Evolutionary conservation across 176 grass and related monocot species (phyloP).

Genomic region (Paspalum vaginatum): DNA sequence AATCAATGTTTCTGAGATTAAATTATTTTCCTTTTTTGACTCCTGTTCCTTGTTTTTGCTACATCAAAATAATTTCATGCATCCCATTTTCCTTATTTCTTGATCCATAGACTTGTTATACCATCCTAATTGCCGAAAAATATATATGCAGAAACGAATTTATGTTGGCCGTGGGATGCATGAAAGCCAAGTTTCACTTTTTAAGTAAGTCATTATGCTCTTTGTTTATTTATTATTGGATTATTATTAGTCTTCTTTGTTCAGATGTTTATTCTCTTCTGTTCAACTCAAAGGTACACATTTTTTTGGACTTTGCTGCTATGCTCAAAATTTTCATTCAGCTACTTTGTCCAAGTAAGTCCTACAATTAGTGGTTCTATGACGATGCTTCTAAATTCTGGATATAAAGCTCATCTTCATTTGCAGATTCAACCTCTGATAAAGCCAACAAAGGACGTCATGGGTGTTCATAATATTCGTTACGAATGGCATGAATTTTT

Average conservation of each 20-base stretch:
- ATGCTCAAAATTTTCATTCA: slow-evolving; percentile 86
- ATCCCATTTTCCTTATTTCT: not conserved
- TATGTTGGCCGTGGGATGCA: slow-evolving; percentile 99
- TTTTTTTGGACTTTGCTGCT: slow-evolving; percentile 86
- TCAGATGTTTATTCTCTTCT: slow-evolving; percentile 39
- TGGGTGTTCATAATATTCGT: slow-evolving; percentile 74
- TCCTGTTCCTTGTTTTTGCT: slow-evolving; percentile 2
- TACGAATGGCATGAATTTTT: slow-evolving; percentile 98
- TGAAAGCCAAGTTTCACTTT: slow-evolving; percentile 82
- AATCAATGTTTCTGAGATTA: not conserved
- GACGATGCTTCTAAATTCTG: slow-evolving; percentile 26
- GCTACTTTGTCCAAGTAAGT: slow-evolving; percentile 86
- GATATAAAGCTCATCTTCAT: slow-evolving; percentile 31
- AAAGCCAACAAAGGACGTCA: slow-evolving; percentile 91
- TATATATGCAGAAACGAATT: slow-evolving; percentile 75
- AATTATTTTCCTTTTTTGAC: slow-evolving; percentile 23
- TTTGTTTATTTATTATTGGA: slow-evolving; percentile 8
- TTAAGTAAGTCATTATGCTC: slow-evolving; percentile 72
- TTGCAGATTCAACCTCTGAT: slow-evolving; percentile 94
- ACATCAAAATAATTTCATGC: slow-evolving; percentile 23
- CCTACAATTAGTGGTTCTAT: slow-evolving; percentile 29
- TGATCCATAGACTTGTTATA: not conserved
- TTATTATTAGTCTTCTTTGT: not conserved
- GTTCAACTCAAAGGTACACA: slow-evolving; percentile 74
- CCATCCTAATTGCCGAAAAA: slow-evolving; percentile 25